phyloP scores from a whole-genome alignment of 2,329 filamentous ascomycete species.

The Colletotrichum euphorbiae region DNA sequence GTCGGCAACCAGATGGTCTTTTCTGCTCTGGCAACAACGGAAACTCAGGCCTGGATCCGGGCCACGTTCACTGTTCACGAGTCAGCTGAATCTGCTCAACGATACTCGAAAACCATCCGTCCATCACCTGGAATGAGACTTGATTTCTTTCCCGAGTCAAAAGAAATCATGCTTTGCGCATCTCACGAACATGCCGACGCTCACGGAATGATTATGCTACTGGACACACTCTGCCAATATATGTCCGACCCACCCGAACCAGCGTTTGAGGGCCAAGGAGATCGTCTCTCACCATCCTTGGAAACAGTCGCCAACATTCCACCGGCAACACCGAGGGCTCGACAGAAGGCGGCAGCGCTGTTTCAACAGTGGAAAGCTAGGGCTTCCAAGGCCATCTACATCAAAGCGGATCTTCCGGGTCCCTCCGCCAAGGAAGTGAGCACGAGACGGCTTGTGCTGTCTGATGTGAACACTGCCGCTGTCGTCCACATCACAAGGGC shows the following conservation, averaged over 20 bases:
- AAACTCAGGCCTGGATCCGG: background rate
- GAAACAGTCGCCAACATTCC: background rate
- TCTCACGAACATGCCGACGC: constrained; percentile 24
- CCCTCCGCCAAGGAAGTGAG: background rate
- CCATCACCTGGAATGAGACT: background rate
- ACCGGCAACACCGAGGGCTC: background rate
- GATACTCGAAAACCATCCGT: background rate
- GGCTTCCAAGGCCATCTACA: too few relatives aligned
- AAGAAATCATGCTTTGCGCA: background rate
- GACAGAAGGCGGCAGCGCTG: background rate
- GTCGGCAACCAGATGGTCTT: background rate
- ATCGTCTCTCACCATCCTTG: constrained; percentile 5
- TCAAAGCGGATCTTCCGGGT: too few relatives aligned
- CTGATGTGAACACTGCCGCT: background rate
- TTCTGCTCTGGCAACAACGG: background rate
- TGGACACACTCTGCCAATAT: background rate
- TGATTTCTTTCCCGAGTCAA: constrained; percentile 6
- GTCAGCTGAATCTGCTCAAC: too few relatives aligned
- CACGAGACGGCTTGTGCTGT: background rate
- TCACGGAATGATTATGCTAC: constrained; percentile 9
- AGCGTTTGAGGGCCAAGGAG: constrained; percentile 1
- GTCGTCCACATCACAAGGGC: background rate
- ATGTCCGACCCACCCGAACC: constrained; percentile 7
- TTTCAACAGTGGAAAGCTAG: constrained; percentile 7
- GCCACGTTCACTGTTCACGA: too few relatives aligned